Evolutionary conservation across 495 filamentous ascomycete species (phyloP), one percentile per base, ranked within the genome.

Genomic region (Articulospora tetracladia): DNA sequence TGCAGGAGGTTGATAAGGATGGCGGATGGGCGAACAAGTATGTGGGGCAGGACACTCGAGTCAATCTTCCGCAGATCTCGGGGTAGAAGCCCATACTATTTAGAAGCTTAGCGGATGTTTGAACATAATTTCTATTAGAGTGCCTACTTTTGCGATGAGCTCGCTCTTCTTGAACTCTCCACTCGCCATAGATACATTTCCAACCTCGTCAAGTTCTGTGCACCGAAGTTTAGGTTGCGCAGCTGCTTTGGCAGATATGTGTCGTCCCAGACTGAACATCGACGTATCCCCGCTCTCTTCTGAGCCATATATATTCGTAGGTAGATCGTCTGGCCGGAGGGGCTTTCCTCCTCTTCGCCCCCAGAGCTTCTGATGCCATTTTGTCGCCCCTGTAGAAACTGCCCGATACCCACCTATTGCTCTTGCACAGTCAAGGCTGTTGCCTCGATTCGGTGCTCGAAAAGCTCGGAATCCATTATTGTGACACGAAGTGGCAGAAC

Each of bases 41-140:
- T 98, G 64, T 97, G 91, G 4, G 94, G 94, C n/a, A 98, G 83
- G 62, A 96, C 88, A 53, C 91, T 96, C n/a, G 92, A 96, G 69
- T 97, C 94, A 66, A 98, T 97, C 71, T 98, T 98, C 66, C 94
- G 90, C 8, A 98, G 81, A 78, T 98, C 94, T 50, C 94, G 93
- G 54, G 95, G 93, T 13, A 97, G 85, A 25, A 98, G 85, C 36
- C 94, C 94, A 69, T 97, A 97, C 92, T 97, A 60, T 66, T 13
- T 12, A 3, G 53, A 19, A 53, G 19, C 34, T 51, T 46, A 55
- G n/a, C 20, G 34, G 11, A 20, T 15, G 15, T 19, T 44, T 27
- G n/a, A 30, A 36, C 17, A 19, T n/a, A 13, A 19, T 34, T 19
- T 32, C 78, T 79, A 44, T 19, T 15, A 44, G 39, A 3, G 3